A percentile compares a stretch with the other conserved stretches of the same genome.
Evolutionary conservation across 169 alveolate genomes (phyloP).

Genomic region (Cyclospora cayetanensis): DNA sequence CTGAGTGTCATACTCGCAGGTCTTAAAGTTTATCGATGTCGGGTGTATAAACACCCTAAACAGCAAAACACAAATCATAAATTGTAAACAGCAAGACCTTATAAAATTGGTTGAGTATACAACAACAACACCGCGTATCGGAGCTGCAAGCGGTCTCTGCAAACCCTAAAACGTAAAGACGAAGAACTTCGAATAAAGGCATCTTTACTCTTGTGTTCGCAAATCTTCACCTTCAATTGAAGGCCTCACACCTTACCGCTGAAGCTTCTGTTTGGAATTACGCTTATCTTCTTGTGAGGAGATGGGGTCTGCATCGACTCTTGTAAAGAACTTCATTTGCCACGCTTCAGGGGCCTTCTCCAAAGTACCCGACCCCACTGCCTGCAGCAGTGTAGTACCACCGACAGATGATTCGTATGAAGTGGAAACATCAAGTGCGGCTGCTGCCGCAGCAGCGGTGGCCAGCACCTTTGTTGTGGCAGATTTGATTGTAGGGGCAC

Average conservation of each 20-base stretch:
- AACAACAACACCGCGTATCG: no score
- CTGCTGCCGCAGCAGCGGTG: not conserved
- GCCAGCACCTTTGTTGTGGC: no score
- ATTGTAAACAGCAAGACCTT: not conserved
- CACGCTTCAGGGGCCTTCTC: slow-evolving; percentile 65
- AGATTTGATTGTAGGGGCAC: not conserved
- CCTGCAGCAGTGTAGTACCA: slow-evolving; percentile 60
- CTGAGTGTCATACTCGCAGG: slow-evolving; percentile 63
- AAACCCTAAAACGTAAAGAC: not conserved
- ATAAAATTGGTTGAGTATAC: no score
- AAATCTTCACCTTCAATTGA: not conserved
- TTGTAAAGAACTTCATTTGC: slow-evolving; percentile 46
- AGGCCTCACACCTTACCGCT: slow-evolving; percentile 3
- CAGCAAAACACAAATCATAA: not conserved
- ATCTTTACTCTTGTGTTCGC: not conserved
- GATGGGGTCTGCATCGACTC: slow-evolving; percentile 17
- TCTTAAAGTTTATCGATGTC: slow-evolving; percentile 42
- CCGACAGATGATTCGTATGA: not conserved
- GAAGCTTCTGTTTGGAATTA: not conserved
- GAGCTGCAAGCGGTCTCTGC: no score
- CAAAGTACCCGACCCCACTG: slow-evolving; percentile 60
- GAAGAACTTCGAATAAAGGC: not conserved
- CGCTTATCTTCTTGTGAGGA: not conserved
- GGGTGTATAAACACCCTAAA: slow-evolving; percentile 70
- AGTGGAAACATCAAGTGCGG: not conserved